Percentiles rank a stretch among this genome's conserved stretches.
phyloP scores from a whole-genome alignment of 306 rosid genomes.

The Citrullus colocynthis region DNA sequence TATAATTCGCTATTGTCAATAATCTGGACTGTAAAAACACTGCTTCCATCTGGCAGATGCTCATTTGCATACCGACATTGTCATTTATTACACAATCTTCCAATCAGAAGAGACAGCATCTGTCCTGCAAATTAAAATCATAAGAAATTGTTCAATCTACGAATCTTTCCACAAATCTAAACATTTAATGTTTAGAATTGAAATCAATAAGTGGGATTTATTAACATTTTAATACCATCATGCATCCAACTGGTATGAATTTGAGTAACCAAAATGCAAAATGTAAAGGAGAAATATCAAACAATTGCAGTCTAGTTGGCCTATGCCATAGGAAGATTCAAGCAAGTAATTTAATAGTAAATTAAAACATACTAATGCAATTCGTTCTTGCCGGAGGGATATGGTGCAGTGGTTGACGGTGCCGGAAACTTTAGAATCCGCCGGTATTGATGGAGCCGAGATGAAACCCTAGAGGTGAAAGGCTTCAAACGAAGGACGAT shows the following conservation, averaged over 20 bases:
- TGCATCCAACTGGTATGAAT: background rate
- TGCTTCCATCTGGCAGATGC: constrained; percentile 40
- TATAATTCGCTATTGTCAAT: constrained; percentile 25
- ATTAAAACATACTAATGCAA: background rate
- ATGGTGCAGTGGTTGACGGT: background rate
- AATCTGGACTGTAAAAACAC: constrained; percentile 25
- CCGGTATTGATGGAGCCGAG: background rate
- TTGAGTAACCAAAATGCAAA: background rate
- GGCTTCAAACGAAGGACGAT: background rate
- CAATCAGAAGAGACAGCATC: background rate
- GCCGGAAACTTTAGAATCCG: background rate
- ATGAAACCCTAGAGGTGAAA: background rate
- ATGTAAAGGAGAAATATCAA: background rate
- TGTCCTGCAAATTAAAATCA: background rate
- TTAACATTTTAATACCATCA: background rate
- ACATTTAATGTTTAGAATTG: background rate
- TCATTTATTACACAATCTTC: constrained; percentile 2
- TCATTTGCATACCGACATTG: constrained; percentile 9
- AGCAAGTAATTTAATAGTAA: background rate
- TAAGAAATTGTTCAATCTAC: background rate
- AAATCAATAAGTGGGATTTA: background rate
- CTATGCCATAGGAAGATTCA: background rate
- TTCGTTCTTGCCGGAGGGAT: background rate
- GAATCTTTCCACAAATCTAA: background rate
- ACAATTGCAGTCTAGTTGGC: background rate